Evolutionary conservation across 2,329 filamentous ascomycete species (phyloP), one percentile per base, ranked within the genome.

Genomic region (Pseudocercospora cruenta): DNA sequence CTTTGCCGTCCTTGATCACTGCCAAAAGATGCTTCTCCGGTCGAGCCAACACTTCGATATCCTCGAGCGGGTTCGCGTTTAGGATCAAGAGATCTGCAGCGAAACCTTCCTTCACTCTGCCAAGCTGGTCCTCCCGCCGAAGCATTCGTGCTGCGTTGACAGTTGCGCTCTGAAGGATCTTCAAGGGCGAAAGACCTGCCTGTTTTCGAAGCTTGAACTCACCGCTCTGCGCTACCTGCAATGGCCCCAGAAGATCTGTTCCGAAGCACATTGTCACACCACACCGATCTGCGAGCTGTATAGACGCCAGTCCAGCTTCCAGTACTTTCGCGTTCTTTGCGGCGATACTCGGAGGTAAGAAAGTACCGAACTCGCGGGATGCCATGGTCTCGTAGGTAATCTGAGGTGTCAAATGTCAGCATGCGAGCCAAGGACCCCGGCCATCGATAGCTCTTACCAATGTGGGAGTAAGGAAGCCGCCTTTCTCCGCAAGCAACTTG

Each of bases 181-280:
- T 79, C 24, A 81, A 54, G 2, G 80, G 66, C 4, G 76, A 76
- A 45, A 85, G 73, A 3, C 83, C 75, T 4, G 82, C 82, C 64
- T 80, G 70, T 3, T 78, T 76, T 9, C 84, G 78, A 14, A 86
- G 65, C 0, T 73, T 71, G 67, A 87, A 86, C 68, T 86, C 84
- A 36, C 78, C 77, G 0, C 79, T 82, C 74, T 87, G 85, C n/a
- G 80, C 80, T 14, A 78, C 71, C 7, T 80, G 78, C 67, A 87
- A 71, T 0, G 82, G 83, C 0, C 84, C 85, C 0, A 87, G 78
- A 7, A 87, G 78, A 74, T 87, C 85, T 0, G 83, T 83, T 0
- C 86, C 86, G 68, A 82, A 86, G 72, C 85, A 87, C 47, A 88
- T 83, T 0, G 79, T 83, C 0, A 88, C 84, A 0, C 85, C 85